Conservation (phyloP, 2,329 filamentous ascomycete species). For the Purpureocillium lavendulum region DNA sequence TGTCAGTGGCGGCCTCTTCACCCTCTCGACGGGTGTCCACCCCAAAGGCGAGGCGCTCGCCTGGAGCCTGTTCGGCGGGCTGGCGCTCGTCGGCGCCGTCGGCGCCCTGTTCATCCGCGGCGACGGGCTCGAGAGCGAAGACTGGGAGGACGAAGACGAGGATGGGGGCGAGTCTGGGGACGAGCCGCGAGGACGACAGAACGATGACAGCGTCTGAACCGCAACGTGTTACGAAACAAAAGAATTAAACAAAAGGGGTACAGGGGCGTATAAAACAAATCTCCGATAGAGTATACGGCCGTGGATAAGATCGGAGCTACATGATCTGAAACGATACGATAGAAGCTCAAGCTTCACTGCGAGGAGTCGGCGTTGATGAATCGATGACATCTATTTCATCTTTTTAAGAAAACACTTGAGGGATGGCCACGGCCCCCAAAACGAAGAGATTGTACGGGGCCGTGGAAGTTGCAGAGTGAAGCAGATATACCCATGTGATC, state of each 20-base stretch:
- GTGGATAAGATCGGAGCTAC: too few relatives aligned
- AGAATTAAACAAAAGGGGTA: neutral
- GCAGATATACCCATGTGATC: too few relatives aligned
- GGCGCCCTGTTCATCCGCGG: conserved; percentile 72
- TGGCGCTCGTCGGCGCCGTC: conserved; percentile 73
- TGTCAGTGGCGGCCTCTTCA: conserved; percentile 78
- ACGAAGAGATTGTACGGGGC: too few relatives aligned
- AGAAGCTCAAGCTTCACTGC: too few relatives aligned
- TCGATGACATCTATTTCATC: too few relatives aligned
- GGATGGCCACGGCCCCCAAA: too few relatives aligned
- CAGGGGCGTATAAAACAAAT: too few relatives aligned
- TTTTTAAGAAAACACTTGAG: too few relatives aligned
- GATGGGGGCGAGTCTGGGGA: conserved; percentile 10
- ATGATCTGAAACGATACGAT: too few relatives aligned
- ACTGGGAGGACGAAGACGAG: conserved; percentile 24
- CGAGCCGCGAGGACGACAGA: neutral
- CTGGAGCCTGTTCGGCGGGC: conserved; percentile 80
- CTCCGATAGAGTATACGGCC: too few relatives aligned
- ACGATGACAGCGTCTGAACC: neutral
- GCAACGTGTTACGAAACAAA: neutral
- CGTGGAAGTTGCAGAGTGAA: too few relatives aligned
- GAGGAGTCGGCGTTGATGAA: too few relatives aligned
- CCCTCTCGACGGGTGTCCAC: conserved; percentile 61
- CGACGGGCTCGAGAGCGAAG: conserved; percentile 49
- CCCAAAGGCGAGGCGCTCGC: conserved; percentile 78